These are phyloP conservation scores for Pythium phragmitis DNA, from an alignment of 352 stramenopile species.

Conservation along the genomic window DNA sequence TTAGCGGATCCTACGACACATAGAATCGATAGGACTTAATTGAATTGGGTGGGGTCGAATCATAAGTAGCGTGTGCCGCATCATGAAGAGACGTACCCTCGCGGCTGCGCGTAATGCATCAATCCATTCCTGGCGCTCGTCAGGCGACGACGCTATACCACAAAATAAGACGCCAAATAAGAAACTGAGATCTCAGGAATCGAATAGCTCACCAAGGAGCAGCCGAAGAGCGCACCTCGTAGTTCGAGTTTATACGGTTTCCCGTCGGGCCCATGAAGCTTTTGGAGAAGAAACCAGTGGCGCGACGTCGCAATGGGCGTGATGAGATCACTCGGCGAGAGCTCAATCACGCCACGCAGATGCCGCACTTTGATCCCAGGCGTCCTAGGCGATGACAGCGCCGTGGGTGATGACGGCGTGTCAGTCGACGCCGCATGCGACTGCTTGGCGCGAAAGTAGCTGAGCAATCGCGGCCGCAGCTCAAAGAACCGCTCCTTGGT, in stretches of 20 bases:
- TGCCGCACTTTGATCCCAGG: slow-evolving; percentile 5
- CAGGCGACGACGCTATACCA: slow-evolving; percentile 35
- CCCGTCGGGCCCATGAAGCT: slow-evolving; percentile 40
- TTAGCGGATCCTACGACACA: background rate
- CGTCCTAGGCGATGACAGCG: background rate
- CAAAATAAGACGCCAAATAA: background rate
- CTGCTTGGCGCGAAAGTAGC: slow-evolving; percentile 27
- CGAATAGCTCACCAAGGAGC: background rate
- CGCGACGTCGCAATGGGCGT: slow-evolving; percentile 37
- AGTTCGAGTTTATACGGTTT: slow-evolving; percentile 72
- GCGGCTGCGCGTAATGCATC: slow-evolving; percentile 50
- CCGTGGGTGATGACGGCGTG: background rate
- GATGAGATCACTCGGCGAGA: slow-evolving; percentile 35
- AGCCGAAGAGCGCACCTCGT: slow-evolving; percentile 37
- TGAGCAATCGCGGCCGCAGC: slow-evolving; percentile 23
- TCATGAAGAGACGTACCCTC: slow-evolving; percentile 30
- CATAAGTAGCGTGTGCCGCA: background rate
- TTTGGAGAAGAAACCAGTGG: slow-evolving; percentile 62
- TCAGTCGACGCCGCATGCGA: background rate
- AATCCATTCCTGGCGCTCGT: slow-evolving; percentile 65
- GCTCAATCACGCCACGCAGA: slow-evolving; percentile 37
- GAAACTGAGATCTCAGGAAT: slow-evolving; percentile 1
- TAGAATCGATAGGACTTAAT: background rate
- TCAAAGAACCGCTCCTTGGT: slow-evolving; percentile 33
- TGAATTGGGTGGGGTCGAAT: background rate